phyloP scores from a whole-genome alignment of 208 protist species.

The Trypanosoma congolense region DNA sequence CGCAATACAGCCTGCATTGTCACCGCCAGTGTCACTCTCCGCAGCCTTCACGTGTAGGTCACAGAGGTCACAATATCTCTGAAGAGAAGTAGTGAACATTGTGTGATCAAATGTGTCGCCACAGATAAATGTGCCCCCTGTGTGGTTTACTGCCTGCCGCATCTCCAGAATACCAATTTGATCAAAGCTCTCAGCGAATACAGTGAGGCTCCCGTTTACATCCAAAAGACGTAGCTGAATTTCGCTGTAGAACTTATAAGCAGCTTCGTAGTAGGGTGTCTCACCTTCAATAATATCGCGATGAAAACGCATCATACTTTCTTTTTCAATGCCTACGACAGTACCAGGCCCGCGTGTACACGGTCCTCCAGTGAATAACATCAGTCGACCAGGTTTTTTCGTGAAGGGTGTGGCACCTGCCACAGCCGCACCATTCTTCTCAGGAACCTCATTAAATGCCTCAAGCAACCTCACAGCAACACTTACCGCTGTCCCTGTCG shows the following conservation, averaged over 20 bases:
- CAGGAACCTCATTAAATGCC: conserved; percentile 24
- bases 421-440: neutral
- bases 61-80: conserved; percentile 73
- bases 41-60: conserved; percentile 24
- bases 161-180: conserved; percentile 97
- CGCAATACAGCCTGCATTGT: neutral
- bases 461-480: conserved; percentile 63
- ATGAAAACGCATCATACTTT: conserved; percentile 95
- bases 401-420: conserved; percentile 3
- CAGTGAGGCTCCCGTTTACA: conserved; percentile 93
- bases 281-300: conserved; percentile 92
- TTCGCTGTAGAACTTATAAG: conserved; percentile 85
- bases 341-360: conserved; percentile 93
- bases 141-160: conserved; percentile 81
- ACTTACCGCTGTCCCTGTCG: conserved; percentile 68
- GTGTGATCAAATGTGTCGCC: conserved; percentile 92
- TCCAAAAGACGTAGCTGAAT: conserved; percentile 82
- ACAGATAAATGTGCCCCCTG: conserved; percentile 93
- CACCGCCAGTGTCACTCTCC: neutral
- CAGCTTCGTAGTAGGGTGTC: conserved; percentile 64
- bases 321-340: conserved; percentile 85
- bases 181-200: conserved; percentile 96
- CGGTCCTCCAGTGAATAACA: conserved; percentile 95
- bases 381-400: conserved; percentile 55
- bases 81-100: conserved; percentile 76